A percentile compares a stretch with the other conserved stretches of the same genome.
Conservation (phyloP, 331 rosid species). For the Stylosanthes scabra region DNA sequence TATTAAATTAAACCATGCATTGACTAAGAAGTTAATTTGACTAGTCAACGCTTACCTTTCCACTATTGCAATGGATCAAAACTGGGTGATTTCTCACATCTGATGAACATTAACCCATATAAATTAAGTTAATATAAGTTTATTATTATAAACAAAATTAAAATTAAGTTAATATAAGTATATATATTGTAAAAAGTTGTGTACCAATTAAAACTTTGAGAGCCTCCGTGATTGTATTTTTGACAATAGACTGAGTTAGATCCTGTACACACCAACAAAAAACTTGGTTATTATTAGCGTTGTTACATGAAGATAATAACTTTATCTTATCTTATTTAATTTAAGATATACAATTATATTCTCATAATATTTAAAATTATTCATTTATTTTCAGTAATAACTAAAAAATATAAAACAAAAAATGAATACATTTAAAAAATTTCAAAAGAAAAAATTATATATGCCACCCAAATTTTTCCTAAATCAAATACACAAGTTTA, state of each 20-base stretch:
- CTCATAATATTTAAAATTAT: no score
- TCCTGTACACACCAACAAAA: constrained; percentile 52
- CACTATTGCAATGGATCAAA: constrained; percentile 87
- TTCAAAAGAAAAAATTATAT: no score
- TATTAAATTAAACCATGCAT: no score
- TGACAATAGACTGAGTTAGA: constrained; percentile 46
- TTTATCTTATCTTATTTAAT: no score
- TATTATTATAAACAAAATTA: neutral
- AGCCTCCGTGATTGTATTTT: constrained; percentile 61
- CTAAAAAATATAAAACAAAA: no score
- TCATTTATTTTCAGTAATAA: no score
- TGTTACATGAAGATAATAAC: no score
- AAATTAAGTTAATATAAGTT: neutral
- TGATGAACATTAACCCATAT: constrained; percentile 46
- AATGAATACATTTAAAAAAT: no score
- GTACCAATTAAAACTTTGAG: constrained; percentile 72
- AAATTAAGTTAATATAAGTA: no score
- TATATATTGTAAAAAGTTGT: neutral
- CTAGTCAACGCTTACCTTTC: constrained; percentile 57
- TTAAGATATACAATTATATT: no score
- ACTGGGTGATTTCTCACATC: constrained; percentile 90
- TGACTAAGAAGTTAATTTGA: neutral
- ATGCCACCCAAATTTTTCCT: no score
- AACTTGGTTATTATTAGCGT: neutral
- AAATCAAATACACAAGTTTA: neutral